Percentiles rank a stretch among this genome's conserved stretches.
phyloP scores from a whole-genome alignment of 768 basidiomycete genomes.

The Daedaleopsis nitida region DNA sequence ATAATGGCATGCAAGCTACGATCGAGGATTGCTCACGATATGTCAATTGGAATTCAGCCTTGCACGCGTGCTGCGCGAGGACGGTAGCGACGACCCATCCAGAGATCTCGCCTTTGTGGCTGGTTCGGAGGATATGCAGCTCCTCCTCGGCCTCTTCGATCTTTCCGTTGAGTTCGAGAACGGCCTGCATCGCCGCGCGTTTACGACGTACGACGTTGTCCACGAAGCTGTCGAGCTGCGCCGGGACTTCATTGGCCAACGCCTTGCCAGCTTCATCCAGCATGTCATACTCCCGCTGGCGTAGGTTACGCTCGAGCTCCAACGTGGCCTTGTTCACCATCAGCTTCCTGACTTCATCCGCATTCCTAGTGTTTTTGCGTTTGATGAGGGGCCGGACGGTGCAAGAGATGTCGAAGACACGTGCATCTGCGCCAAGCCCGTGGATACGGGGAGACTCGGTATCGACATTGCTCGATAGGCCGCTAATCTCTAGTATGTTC shows the following conservation, averaged over 20 bases:
- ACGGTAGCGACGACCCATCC: slow-evolving; percentile 4
- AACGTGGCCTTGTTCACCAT: slow-evolving; percentile 38
- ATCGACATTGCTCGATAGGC: slow-evolving; percentile 54
- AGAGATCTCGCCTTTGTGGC: slow-evolving; percentile 6
- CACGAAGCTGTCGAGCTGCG: slow-evolving; percentile 44
- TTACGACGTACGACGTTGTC: slow-evolving; percentile 42
- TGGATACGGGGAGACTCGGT: slow-evolving; percentile 55
- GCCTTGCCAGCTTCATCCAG: slow-evolving; percentile 47
- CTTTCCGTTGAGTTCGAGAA: slow-evolving; percentile 40
- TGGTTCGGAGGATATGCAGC: not conserved
- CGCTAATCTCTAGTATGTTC: slow-evolving; percentile 51
- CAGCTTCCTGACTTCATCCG: slow-evolving; percentile 31
- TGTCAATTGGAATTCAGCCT: slow-evolving; percentile 47
- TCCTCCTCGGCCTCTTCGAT: slow-evolving; percentile 33
- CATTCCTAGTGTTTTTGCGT: slow-evolving; percentile 3
- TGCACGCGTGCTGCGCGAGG: not conserved
- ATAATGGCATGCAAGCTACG: not conserved
- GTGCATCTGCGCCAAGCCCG: slow-evolving; percentile 44
- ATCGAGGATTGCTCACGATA: slow-evolving; percentile 44
- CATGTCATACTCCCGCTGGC: slow-evolving; percentile 43
- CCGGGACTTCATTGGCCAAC: slow-evolving; percentile 44
- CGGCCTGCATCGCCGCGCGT: slow-evolving; percentile 36
- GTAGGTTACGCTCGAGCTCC: slow-evolving; percentile 40
- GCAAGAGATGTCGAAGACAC: slow-evolving; percentile 59
- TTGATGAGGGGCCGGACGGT: slow-evolving; percentile 21